These are phyloP conservation scores for Cladosporium sp. DNA, from an alignment of 2,329 filamentous ascomycete species.

Conservation along the genomic window DNA sequence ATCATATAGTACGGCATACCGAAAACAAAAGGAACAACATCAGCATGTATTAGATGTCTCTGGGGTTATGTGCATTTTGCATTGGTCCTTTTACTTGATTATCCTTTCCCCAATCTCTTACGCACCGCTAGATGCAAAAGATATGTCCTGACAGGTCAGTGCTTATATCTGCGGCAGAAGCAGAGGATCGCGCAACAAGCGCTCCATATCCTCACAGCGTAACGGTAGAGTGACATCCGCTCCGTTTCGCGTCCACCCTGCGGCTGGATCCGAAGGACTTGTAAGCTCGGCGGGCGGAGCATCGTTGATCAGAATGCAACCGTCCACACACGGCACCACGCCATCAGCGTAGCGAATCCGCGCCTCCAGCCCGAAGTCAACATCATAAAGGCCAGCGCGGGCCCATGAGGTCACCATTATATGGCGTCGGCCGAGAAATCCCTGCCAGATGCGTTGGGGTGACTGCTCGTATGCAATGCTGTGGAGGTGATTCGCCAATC, in stretches of 20 bases:
- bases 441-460: slow-evolving; percentile 19
- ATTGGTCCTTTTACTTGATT: neutral
- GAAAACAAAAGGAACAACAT: too few species aligned
- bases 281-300: neutral
- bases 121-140: neutral
- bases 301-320: slow-evolving; percentile 15
- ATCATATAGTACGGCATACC: neutral
- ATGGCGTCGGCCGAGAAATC: slow-evolving; percentile 11
- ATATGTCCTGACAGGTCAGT: neutral
- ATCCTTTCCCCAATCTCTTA: neutral
- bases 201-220: slow-evolving; percentile 10
- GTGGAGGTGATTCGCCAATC: slow-evolving; percentile 12
- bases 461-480: slow-evolving; percentile 19
- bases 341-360: slow-evolving; percentile 17
- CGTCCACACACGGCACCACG: slow-evolving; percentile 15
- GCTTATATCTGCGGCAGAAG: slow-evolving; percentile 9
- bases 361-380: slow-evolving; percentile 13
- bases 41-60: neutral
- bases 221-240: slow-evolving; percentile 15
- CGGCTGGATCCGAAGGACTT: neutral
- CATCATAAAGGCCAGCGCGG: slow-evolving; percentile 13
- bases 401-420: slow-evolving; percentile 18
- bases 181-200: slow-evolving; percentile 12
- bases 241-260: slow-evolving; percentile 14
- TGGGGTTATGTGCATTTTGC: neutral